Base-by-base conservation (phyloP, 106 monocot genomes). In the Agapanthus africanus region DNA sequence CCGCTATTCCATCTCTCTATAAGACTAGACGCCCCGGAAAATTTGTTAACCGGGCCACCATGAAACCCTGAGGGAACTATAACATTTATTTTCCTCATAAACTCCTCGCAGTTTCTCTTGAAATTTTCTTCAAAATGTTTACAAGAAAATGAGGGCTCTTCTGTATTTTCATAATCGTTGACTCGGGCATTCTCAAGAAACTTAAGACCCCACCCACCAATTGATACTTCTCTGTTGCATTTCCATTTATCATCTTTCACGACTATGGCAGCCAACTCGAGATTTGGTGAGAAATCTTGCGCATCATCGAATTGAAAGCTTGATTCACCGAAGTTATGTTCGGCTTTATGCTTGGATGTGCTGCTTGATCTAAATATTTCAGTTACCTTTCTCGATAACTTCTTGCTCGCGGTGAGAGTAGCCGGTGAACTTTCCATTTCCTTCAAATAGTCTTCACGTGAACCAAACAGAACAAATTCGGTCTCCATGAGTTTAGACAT, bases 181-280 rank as follows among this genome's bases (percentile, higher is more conserved):
- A 28, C 39, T 63, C 74, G 66, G 13, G 7, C 66, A 14, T 68
- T 83, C 67, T 76, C 51, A 47, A 94, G 88, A 83, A 94, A 94
- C 60, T 88, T 94, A 41, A 88, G 82, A 36, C 92, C 97, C 97
- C 97, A 90, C 10, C 97, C 97, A 65, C 97, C 92, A 51, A 18
- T 27, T 3, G 49, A 51, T 14, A 65, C 40, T 41, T 67, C 72
- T 60, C 77, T 81, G 18, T 63, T 66, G 4, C 31, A 56, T 32
- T 82, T 41, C n/a, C 44, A 36, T 36, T 65, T 76, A 65, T 74
- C 40, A 39, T 88, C 79, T 77, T 70, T 78, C 18, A 97, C 70
- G 21, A 97, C 75, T 42, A 92, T 77, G 51, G 86, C 84, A 54
- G 89, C 86, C 72, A 92, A 62, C 65, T 97, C 86, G 50, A 74